Base-by-base conservation (phyloP, 768 basidiomycete genomes). In the Psilocybe cyanescens region DNA sequence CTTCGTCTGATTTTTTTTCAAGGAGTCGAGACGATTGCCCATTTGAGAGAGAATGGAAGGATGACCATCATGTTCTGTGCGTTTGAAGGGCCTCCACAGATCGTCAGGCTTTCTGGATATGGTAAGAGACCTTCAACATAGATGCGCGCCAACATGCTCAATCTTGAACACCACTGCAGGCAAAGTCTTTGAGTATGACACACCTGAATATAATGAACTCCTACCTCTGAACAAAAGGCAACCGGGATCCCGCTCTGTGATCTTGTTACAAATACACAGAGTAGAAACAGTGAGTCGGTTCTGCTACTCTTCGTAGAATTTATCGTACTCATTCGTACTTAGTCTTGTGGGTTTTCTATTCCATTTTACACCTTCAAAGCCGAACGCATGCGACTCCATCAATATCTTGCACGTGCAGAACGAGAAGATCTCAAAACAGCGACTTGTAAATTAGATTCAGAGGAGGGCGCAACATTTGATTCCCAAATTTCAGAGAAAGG, bases 41-140 rank as follows among this genome's bases (percentile, higher is more conserved):
- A 89, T 63, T 52, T 88, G 35, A 78, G 82, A n/a, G 86, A 89
- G 61, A 89, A 89, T 64, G 82, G 80, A 1, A 74, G 88, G 14
- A 80, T 89, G 33, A 88, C 87, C 0, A 75, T 89, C 59, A 70
- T 89, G 70, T 88, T 90, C 72, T 76, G 75, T 59, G 85, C 86
- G 0, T 88, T 89, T 51, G 81, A 85, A 46, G 87, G 86, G 2
- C 80, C 83, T 0, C 85, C 87, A 0, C 79, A 79, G n/a, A 86
- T 88, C 64, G 67, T 81, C n/a, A 76, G 87, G 19, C 74, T 89
- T 12, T 89, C 83, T 68, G 87, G 87, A 9, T 83, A 67, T 71
- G 86, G 87, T 83, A 44, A n/a, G 69, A 48, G 8, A 44, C 12
- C 14, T 12, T 44, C 11, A 44, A 44, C 41, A 12, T 5, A 2